Percentiles rank a stretch among this genome's conserved stretches.
phyloP scores from a whole-genome alignment of 2,329 filamentous ascomycete species.

The Alternaria conjuncta region DNA sequence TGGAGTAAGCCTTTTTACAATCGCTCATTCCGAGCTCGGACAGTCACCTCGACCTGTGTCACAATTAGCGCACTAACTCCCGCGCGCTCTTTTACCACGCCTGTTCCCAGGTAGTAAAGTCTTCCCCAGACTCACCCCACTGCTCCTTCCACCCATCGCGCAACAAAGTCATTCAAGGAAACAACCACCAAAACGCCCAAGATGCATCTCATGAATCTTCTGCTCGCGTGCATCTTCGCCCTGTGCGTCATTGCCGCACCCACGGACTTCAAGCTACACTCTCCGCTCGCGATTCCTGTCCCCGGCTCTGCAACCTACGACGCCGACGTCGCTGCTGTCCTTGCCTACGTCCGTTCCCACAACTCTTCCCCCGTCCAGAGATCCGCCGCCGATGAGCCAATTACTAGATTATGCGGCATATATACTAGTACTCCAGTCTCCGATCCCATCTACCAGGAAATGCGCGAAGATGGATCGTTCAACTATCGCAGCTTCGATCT shows the following conservation, averaged over 20 bases:
- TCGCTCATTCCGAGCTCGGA: not conserved
- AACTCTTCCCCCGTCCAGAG: not conserved
- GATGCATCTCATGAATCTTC: not conserved
- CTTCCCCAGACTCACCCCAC: not conserved
- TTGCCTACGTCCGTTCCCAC: not conserved
- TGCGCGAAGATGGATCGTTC: too few relatives aligned
- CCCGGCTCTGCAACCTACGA: not conserved
- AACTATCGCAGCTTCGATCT: too few relatives aligned
- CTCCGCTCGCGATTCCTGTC: not conserved
- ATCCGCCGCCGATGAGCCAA: not conserved
- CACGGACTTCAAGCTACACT: not conserved
- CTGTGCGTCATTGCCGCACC: not conserved
- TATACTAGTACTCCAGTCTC: too few relatives aligned
- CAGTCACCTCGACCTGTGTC: not conserved
- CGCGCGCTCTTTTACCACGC: not conserved
- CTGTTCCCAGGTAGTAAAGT: not conserved
- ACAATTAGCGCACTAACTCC: not conserved
- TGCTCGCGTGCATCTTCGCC: not conserved
- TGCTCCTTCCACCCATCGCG: not conserved
- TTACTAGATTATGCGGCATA: too few relatives aligned
- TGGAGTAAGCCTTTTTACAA: not conserved
- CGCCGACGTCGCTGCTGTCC: not conserved
- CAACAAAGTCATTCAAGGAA: not conserved
- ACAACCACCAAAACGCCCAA: not conserved
- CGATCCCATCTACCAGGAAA: too few relatives aligned